Conservation (phyloP, 208 protist genomes). For the Leishmania arabica region DNA sequence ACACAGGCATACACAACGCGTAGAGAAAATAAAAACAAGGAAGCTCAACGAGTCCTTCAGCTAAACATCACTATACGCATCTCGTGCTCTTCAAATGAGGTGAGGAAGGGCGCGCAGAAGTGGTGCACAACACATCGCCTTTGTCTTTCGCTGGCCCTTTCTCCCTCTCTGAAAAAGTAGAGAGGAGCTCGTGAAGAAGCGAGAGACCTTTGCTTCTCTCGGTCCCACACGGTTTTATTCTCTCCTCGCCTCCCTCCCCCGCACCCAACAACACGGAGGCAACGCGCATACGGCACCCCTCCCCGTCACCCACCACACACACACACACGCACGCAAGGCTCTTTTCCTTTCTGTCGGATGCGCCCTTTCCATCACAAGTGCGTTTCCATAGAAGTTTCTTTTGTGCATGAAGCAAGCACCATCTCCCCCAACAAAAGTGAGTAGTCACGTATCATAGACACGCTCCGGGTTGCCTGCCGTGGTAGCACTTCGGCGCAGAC, state of each 20-base stretch:
- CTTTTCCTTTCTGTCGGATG: neutral
- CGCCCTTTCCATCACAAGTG: neutral
- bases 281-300: neutral
- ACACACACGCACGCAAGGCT: neutral
- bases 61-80: neutral
- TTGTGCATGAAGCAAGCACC: neutral
- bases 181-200: neutral
- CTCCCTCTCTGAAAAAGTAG: neutral
- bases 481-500: neutral
- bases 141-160: neutral
- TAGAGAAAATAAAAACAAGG: neutral
- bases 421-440: neutral
- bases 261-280: neutral
- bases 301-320: neutral
- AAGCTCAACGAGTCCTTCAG: neutral
- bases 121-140: neutral
- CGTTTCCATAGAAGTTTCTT: slow-evolving; percentile 1
- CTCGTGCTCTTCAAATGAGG: neutral
- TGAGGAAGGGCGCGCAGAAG: neutral
- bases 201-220: neutral
- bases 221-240: neutral
- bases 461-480: neutral
- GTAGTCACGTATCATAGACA: neutral
- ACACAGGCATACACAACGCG: neutral
- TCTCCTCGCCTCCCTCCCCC: neutral